These are phyloP conservation scores for Capsella rubella DNA, from an alignment of 441 rosid species.

Conservation along the genomic window DNA sequence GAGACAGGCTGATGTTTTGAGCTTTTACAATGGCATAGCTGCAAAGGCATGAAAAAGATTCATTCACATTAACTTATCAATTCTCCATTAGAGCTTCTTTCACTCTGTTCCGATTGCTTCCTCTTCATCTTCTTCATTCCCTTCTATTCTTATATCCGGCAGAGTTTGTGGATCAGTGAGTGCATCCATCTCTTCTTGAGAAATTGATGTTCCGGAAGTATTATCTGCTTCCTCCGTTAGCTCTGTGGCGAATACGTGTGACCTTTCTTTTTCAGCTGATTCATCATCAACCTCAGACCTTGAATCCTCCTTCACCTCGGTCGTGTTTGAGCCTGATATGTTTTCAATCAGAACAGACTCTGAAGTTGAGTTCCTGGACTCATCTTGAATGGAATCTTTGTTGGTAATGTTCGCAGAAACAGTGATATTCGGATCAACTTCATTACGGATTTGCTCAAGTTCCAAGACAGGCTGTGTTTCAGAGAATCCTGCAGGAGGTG, in stretches of 20 bases:
- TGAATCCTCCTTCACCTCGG: constrained; percentile 44
- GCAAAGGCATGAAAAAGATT: constrained; percentile 25
- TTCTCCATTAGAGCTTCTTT: constrained; percentile 27
- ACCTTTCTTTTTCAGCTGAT: constrained; percentile 42
- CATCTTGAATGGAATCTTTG: constrained; percentile 36
- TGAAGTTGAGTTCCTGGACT: constrained; percentile 48
- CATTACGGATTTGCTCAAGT: constrained; percentile 44
- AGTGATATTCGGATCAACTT: constrained; percentile 37
- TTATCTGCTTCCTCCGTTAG: constrained; percentile 41
- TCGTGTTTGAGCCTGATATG: constrained; percentile 40
- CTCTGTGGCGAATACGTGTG: constrained; percentile 36
- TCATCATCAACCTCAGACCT: constrained; percentile 45
- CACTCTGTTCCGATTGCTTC: constrained; percentile 53
- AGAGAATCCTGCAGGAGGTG: constrained; percentile 43
- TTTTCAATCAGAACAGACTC: constrained; percentile 40
- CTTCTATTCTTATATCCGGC: constrained; percentile 54
- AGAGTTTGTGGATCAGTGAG: constrained; percentile 60
- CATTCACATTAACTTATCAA: constrained; percentile 23
- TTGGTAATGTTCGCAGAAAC: constrained; percentile 40
- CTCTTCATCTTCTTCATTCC: constrained; percentile 49
- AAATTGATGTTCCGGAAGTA: constrained; percentile 49
- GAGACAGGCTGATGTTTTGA: constrained; percentile 16
- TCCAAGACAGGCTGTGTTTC: constrained; percentile 30
- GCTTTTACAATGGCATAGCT: constrained; percentile 32
- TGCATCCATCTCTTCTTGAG: constrained; percentile 55